Evolutionary conservation across 345 rosid species (phyloP), one percentile per base, ranked within the genome.

Genomic region (Dipteronia sinensis): DNA sequence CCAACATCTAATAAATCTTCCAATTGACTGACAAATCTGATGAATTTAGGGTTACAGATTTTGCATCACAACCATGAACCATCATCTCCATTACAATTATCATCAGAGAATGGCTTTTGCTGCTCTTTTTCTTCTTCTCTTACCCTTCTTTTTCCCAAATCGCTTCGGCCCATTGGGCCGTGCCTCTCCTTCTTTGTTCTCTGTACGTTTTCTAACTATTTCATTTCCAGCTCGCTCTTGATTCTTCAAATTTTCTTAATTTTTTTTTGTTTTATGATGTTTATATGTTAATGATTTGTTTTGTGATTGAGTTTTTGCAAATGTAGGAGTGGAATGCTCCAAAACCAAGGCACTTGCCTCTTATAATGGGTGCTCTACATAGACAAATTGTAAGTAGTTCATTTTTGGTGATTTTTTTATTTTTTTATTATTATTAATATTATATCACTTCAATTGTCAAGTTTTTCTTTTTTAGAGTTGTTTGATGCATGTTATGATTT

Each of bases 261-360:
- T 34, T 34, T 34, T 34, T 34, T 46, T 22, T 40, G 22, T 7
- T 72, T 27, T 38, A 42, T 42, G 46, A 42, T 15, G 72, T 27
- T 25, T 49, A 56, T 70, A 42, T 42, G 46, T 9, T 7, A 9
- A 42, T 47, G 44, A 42, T 77, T 44, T 62, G 42, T 1, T 20
- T 59, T 16, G 22, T 17, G 17, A 49, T 40, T 63, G 38, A 20
- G 5, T 63, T 22, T 7, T n/a, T 27, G 15, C 22, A 8, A 22
- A 79, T 79, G 85, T 83, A 96, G 99, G 99, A 96, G 82, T 94
- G 98, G 98, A 94, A 89, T 85, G 92, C 97, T 16, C 98, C 98
- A 19, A 88, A 89, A 80, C 98, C 98, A 38, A 82, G 81, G 84
- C 97, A 96, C 74, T 72, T 86, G 79, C 79, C 89, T 55, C 82